These are phyloP conservation scores for Starmerella kuoi DNA, from an alignment of 805 yeast genomes.

Conservation along the genomic window DNA sequence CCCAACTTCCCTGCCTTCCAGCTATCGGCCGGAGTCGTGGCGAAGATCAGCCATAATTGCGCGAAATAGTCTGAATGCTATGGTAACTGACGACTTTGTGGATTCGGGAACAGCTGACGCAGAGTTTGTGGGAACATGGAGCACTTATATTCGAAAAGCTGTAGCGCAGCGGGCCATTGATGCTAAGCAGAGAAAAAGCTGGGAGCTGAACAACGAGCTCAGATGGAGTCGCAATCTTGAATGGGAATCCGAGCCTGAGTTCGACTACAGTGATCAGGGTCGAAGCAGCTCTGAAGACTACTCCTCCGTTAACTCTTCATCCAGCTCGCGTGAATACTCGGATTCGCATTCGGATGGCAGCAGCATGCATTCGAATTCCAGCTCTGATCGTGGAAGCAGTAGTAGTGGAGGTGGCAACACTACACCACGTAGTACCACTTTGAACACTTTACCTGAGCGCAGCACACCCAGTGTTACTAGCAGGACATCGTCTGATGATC, in stretches of 20 bases:
- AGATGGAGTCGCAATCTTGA: constrained; percentile 12
- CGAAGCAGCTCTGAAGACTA: neutral
- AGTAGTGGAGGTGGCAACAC: too few relatives aligned
- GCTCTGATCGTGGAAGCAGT: too few relatives aligned
- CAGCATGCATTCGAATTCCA: too few relatives aligned
- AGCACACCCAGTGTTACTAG: too few relatives aligned
- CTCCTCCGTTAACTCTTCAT: too few relatives aligned
- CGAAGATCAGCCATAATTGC: constrained; percentile 14
- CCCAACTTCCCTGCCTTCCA: constrained; percentile 17
- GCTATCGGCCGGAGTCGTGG: constrained; percentile 20
- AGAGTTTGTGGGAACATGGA: constrained; percentile 27
- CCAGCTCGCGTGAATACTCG: too few relatives aligned
- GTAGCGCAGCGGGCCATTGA: constrained; percentile 27
- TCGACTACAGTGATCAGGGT: neutral
- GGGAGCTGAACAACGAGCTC: constrained; percentile 10
- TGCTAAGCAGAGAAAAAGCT: constrained; percentile 7
- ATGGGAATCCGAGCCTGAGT: constrained; percentile 11
- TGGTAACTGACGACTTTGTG: constrained; percentile 11
- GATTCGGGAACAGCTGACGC: constrained; percentile 21
- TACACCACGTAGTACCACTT: too few relatives aligned
- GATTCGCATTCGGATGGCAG: too few relatives aligned
- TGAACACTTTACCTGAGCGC: too few relatives aligned
- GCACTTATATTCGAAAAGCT: constrained; percentile 25
- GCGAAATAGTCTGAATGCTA: constrained; percentile 1
- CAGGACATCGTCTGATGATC: too few relatives aligned